Percentiles rank a stretch among this genome's conserved stretches.
phyloP scores from a whole-genome alignment of 2,329 filamentous ascomycete species.

The Calonectria pseudoturangicola region DNA sequence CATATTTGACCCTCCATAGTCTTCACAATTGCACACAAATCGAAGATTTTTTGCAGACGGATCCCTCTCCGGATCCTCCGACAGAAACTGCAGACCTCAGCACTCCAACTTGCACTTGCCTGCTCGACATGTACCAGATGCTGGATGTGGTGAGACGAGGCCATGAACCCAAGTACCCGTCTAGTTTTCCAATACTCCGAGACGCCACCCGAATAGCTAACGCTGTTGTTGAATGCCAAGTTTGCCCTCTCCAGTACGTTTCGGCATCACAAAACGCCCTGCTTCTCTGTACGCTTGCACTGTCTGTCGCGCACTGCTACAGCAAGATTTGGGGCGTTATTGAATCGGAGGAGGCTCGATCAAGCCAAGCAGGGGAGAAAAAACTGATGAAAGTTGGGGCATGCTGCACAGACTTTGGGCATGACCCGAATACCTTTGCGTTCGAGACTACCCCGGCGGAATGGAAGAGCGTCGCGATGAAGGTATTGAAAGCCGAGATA shows the following conservation, averaged over 20 bases:
- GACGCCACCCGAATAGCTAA: neutral
- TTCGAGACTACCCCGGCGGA: slow-evolving; percentile 4
- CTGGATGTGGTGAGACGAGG: slow-evolving; percentile 8
- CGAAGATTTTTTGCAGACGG: neutral
- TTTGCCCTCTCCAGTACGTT: slow-evolving; percentile 2
- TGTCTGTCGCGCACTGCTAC: slow-evolving; percentile 8
- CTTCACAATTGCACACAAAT: slow-evolving; percentile 4
- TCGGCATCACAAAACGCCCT: slow-evolving; percentile 5
- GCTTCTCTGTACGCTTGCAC: neutral
- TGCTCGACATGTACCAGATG: slow-evolving; percentile 5
- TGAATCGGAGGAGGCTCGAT: neutral
- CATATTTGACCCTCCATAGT: neutral
- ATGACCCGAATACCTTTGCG: neutral
- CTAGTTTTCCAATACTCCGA: slow-evolving; percentile 3
- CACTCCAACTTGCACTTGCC: slow-evolving; percentile 1
- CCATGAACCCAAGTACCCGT: neutral
- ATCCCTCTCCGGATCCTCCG: too few relatives aligned
- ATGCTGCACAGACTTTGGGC: neutral
- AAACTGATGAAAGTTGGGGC: slow-evolving; percentile 2
- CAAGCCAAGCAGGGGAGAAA: neutral
- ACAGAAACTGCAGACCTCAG: neutral
- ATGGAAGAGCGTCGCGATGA: slow-evolving; percentile 2
- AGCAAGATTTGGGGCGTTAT: neutral
- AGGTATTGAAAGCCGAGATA: slow-evolving; percentile 4
- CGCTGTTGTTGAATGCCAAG: slow-evolving; percentile 7